These are phyloP conservation scores for Vigna mungo DNA, from an alignment of 306 rosid genomes.

Conservation along the genomic window DNA sequence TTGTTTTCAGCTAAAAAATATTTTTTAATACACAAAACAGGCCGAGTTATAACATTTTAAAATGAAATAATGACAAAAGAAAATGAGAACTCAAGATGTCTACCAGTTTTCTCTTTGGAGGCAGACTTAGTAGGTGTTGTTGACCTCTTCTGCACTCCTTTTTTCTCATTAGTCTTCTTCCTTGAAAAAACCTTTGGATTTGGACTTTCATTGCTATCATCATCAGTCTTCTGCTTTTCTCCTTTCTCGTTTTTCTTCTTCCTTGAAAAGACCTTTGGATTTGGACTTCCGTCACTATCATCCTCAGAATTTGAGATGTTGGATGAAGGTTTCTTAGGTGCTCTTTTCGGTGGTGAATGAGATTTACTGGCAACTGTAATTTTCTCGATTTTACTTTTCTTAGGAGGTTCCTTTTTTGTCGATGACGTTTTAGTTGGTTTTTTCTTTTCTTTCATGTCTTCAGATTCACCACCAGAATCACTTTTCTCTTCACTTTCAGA, in stretches of 20 bases:
- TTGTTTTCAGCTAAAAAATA: slow-evolving; percentile 22
- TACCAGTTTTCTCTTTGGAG: slow-evolving; percentile 82
- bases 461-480: slow-evolving; percentile 80
- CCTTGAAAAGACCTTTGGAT: slow-evolving; percentile 76
- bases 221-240: slow-evolving; percentile 57
- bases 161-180: slow-evolving; percentile 72
- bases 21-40: slow-evolving; percentile 16
- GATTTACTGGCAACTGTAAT: slow-evolving; percentile 54
- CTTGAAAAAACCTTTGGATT: slow-evolving; percentile 74
- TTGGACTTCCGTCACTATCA: slow-evolving; percentile 65
- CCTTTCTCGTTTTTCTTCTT: slow-evolving; percentile 70
- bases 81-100: slow-evolving; percentile 28
- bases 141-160: slow-evolving; percentile 54
- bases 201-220: slow-evolving; percentile 66
- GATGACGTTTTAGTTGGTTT: slow-evolving; percentile 57
- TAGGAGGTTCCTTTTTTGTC: slow-evolving; percentile 66
- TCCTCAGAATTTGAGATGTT: slow-evolving; percentile 60
- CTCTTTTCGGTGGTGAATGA: slow-evolving; percentile 57
- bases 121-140: slow-evolving; percentile 62
- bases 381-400: slow-evolving; percentile 66
- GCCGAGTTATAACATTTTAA: background rate
- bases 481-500: slow-evolving; percentile 72
- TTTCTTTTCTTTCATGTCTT: slow-evolving; percentile 55
- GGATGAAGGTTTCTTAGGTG: slow-evolving; percentile 60
- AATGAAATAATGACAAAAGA: slow-evolving; percentile 35